Conservation (phyloP, 768 basidiomycete genomes). For the Suillus subalutaceus region DNA sequence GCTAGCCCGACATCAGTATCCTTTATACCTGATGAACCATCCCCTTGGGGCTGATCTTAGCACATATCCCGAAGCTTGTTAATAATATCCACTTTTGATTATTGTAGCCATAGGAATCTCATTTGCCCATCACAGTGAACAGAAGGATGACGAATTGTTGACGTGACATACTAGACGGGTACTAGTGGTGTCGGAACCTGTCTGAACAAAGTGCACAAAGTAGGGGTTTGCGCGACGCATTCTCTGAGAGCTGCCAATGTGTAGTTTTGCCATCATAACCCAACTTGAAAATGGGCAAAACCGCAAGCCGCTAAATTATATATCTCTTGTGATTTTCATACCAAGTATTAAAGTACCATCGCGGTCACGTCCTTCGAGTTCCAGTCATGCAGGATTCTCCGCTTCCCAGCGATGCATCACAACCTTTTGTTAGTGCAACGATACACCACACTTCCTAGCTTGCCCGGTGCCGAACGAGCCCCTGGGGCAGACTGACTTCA, state of each 20-base stretch:
- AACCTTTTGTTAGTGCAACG: too few relatives aligned
- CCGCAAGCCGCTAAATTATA: background rate
- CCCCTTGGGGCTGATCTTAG: constrained; percentile 33
- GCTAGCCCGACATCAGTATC: constrained; percentile 17
- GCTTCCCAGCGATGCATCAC: too few relatives aligned
- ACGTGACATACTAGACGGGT: background rate
- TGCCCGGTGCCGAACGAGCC: too few relatives aligned
- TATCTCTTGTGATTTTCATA: background rate
- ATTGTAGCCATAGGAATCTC: constrained; percentile 1
- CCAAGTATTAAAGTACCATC: background rate
- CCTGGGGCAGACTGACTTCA: too few relatives aligned
- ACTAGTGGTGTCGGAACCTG: background rate
- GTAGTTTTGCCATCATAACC: background rate
- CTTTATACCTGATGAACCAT: constrained; percentile 31
- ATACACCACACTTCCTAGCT: too few relatives aligned
- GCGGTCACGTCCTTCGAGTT: too few relatives aligned
- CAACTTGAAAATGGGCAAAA: background rate
- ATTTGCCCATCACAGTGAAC: background rate
- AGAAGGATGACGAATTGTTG: background rate
- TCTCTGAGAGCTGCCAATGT: background rate
- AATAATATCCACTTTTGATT: background rate
- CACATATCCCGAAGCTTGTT: background rate
- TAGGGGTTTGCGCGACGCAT: background rate
- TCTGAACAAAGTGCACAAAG: background rate
- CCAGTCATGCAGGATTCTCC: too few relatives aligned